Evolutionary conservation across 2,329 filamentous ascomycete species (phyloP), one percentile per base, ranked within the genome.

Genomic region (Ustilaginoidea virens): DNA sequence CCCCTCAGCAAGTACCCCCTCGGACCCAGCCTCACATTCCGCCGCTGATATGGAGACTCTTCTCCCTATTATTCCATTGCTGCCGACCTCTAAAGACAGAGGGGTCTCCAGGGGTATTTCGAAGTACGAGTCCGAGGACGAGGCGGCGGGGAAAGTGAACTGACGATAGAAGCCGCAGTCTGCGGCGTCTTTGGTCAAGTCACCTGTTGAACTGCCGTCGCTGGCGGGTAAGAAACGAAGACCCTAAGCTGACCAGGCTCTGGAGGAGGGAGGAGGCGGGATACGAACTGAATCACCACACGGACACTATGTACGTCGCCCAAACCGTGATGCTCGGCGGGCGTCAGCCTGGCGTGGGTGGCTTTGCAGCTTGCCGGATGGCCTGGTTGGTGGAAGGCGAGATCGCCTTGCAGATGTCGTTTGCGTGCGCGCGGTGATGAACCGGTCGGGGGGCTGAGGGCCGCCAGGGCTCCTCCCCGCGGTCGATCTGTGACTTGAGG

Each of bases 1-100:
- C 0, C 61, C 61, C 36, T 65, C 60, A 0, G 61, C 60, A 4
- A 63, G 36, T 0, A 60, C 47, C 5, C 38, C 37, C 16, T 40
- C 41, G 17, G 23, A 34, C 8, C 49, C 49, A 36, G 30, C 34
- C 1, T 30, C 26, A n/a, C n/a, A n/a, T 0, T 37, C 31, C 0
- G 42, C 36, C 1, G 48, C 45, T 17, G 47, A 50, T 0, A 66
- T 29, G 0, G 60, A 63, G 1, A 66, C 59, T 7, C 61, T 46
- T 4, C 61, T 49, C 1, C 61, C 61, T 13, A 66, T 65, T 29
- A 66, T 61, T 7, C 61, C 61, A 7, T 58, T 44, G 16, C 45
- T 44, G 1, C 61, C 60, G 7, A 65, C 58, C 31, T 56, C 47
- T 1, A 64, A 46, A 0, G 54, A 58, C 4, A 65, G 40, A 0